A percentile compares a stretch with the other conserved stretches of the same genome.
These are phyloP conservation scores for Lichtheimia corymbifera DNA, from an alignment of 371 early-diverging fungal species.

Conservation along the genomic window DNA sequence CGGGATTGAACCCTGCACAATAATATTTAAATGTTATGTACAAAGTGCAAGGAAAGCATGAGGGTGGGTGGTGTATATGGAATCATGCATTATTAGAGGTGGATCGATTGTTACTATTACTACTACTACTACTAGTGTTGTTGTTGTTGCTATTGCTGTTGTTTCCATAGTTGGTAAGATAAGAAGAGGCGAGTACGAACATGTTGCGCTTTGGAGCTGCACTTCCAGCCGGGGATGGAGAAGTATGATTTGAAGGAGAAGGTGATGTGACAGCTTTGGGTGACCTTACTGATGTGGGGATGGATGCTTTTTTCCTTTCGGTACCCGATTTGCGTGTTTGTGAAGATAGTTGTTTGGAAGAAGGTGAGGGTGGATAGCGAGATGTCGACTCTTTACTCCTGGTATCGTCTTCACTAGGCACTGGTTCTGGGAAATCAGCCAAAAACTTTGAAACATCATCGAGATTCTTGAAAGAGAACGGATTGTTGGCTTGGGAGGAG, in stretches of 20 bases:
- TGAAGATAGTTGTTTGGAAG: constrained; percentile 5
- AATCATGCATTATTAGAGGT: no score
- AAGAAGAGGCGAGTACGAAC: constrained; percentile 27
- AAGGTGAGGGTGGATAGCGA: constrained; percentile 3
- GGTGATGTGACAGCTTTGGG: background rate
- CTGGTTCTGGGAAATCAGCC: constrained; percentile 9
- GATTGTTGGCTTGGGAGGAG: background rate
- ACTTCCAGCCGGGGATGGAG: constrained; percentile 3
- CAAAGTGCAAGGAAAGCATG: no score
- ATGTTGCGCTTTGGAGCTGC: constrained; percentile 17
- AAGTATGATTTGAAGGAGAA: constrained; percentile 4
- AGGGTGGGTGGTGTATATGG: no score
- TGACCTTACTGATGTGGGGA: background rate
- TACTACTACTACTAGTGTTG: background rate
- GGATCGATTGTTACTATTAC: background rate
- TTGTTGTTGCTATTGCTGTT: constrained; percentile 9
- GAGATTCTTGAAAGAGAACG: constrained; percentile 18
- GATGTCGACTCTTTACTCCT: background rate
- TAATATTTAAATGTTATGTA: no score
- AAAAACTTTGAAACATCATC: constrained; percentile 24
- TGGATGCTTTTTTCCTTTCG: background rate
- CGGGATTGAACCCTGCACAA: no score
- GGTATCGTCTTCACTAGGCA: background rate
- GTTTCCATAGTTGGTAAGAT: constrained; percentile 21
- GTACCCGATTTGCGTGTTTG: background rate